A percentile compares a stretch with the other conserved stretches of the same genome.
These are phyloP conservation scores for Fusarium nematophilum DNA, from an alignment of 2,329 filamentous ascomycete genomes.

Conservation along the genomic window DNA sequence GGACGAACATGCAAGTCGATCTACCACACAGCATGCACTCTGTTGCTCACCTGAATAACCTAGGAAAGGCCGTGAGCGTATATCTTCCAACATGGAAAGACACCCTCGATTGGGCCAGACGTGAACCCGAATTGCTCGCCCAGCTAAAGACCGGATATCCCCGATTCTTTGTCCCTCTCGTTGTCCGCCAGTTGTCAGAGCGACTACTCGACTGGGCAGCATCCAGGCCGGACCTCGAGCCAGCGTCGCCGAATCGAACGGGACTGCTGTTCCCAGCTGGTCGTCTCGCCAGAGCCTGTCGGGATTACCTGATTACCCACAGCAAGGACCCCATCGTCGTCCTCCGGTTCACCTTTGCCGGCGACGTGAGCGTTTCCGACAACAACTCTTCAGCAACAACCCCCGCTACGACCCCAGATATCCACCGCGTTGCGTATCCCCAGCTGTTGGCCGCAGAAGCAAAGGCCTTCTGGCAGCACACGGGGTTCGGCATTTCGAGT, in stretches of 20 bases:
- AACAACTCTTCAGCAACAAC: not conserved
- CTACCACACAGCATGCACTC: not conserved
- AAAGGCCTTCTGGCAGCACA: conserved; percentile 47
- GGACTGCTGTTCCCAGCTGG: conserved; percentile 30
- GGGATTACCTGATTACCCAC: conserved; percentile 28
- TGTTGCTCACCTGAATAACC: not conserved
- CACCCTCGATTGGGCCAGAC: conserved; percentile 38
- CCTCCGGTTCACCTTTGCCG: conserved; percentile 26
- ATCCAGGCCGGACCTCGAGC: conserved; percentile 1
- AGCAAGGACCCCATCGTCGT: not conserved
- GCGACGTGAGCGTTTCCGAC: conserved; percentile 1
- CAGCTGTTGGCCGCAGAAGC: conserved; percentile 28
- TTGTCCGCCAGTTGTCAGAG: conserved; percentile 35
- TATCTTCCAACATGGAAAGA: conserved; percentile 47
- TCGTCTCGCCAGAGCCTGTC: conserved; percentile 26
- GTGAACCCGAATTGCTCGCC: conserved; percentile 33
- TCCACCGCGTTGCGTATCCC: conserved; percentile 35
- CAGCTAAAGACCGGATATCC: conserved; percentile 44
- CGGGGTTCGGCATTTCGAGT: conserved; percentile 45
- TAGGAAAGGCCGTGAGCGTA: conserved; percentile 43
- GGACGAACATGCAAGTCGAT: conserved; percentile 41
- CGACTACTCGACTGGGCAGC: conserved; percentile 31
- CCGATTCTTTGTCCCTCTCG: conserved; percentile 42
- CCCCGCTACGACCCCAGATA: not conserved
- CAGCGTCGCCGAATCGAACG: not conserved